Base-by-base conservation (phyloP, 345 rosid genomes). In the Euphorbia peplus region DNA sequence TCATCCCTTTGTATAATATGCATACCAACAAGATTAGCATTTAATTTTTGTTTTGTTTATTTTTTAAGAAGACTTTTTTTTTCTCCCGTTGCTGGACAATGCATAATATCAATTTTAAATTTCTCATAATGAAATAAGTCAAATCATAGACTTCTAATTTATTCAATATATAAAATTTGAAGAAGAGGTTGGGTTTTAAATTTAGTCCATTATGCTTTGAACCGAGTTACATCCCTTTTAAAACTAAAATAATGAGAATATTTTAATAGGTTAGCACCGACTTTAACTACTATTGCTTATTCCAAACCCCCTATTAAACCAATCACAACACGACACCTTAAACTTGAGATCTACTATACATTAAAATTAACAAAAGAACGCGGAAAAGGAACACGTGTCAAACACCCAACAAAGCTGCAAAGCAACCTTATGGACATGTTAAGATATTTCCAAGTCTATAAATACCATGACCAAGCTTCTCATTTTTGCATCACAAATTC, bases 261-360 rank as follows among this genome's bases (percentile, higher is more conserved):
- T 24, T 26, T 64, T 48, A 53, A 53, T 29, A 52, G 42, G 10
- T 64, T 18, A 11, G 30, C 66, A 18, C 73, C 66, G 73, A 35
- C 73, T 60, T 37, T 32, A 14, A 32, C 24, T 4, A 11, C 15
- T n/a, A 7, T 18, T 13, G 24, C 61, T 67, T 25, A 50, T 67
- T 25, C 32, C 63, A 37, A 46, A 30, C 30, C 30, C 32, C 21
- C n/a, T 14, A 9, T 1, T 2, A 1, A 26, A 15, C 51, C 24
- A 69, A 60, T 48, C 5, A 50, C 7, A 18, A 30, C 10, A 14
- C 0, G 47, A 69, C 60, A 35, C 15, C 7, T 48, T 11, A 24
- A 44, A 59, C n/a, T 30, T 13, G 5, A 16, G 22, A 42, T 55
- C 52, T 35, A 66, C 7, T 12, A 21, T 22, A 53, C 48, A 19